Percentiles rank a stretch among this genome's conserved stretches.
phyloP scores from a whole-genome alignment of 2,329 filamentous ascomycete genomes.

The Pyrenochaeta sp. region DNA sequence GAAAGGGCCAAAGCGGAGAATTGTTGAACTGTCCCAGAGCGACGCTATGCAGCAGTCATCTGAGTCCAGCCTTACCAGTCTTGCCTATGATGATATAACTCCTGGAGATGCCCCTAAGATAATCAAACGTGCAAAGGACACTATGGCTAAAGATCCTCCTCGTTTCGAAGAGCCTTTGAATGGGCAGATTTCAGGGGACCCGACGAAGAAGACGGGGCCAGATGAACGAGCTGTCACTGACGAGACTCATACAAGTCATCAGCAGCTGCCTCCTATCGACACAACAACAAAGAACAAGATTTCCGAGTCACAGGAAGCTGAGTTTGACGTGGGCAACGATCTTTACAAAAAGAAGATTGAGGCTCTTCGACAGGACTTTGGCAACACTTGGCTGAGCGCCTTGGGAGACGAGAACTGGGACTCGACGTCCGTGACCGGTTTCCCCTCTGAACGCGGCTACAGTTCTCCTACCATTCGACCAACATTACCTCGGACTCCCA shows the following conservation, averaged over 20 bases:
- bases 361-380: conserved; percentile 82
- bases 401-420: conserved; percentile 78
- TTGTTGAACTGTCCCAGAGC: conserved; percentile 65
- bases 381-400: conserved; percentile 85
- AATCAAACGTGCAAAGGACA: conserved; percentile 18
- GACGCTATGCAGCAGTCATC: conserved; percentile 48
- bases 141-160: conserved; percentile 24
- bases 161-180: conserved; percentile 37
- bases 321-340: conserved; percentile 76
- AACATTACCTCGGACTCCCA: conserved; percentile 42
- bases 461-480: conserved; percentile 44
- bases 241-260: conserved; percentile 31
- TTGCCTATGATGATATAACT: conserved; percentile 33
- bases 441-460: conserved; percentile 42
- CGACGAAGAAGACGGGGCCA: conserved; percentile 33
- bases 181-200: conserved; percentile 38
- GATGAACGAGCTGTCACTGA: conserved; percentile 32
- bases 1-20: conserved; percentile 64
- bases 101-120: conserved; percentile 28
- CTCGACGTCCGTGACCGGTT: conserved; percentile 38
- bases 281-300: conserved; percentile 34
- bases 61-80: conserved; percentile 36
- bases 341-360: conserved; percentile 90
- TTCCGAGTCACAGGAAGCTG: conserved; percentile 33
- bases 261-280: conserved; percentile 44